These are phyloP conservation scores for Phytophthora constricta DNA, from an alignment of 352 stramenopile species.

Conservation along the genomic window DNA sequence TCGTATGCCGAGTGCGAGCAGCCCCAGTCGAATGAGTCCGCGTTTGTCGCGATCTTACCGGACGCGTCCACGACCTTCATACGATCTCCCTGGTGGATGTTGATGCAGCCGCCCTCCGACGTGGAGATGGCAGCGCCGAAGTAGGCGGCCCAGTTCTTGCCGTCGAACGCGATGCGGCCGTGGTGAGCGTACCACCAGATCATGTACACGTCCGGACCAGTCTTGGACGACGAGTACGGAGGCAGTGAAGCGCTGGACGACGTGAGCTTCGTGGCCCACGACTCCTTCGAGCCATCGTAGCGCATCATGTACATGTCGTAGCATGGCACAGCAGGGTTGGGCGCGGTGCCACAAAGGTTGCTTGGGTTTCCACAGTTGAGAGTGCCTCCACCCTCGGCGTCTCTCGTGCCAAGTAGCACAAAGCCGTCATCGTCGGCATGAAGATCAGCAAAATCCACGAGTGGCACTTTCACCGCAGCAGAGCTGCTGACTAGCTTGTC, in stretches of 20 bases:
- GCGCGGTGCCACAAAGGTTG: slow-evolving; percentile 52
- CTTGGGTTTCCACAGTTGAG: slow-evolving; percentile 55
- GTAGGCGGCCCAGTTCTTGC: slow-evolving; percentile 60
- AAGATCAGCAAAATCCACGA: slow-evolving; percentile 51
- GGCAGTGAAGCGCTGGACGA: slow-evolving; percentile 51
- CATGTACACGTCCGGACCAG: slow-evolving; percentile 51
- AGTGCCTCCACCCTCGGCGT: slow-evolving; percentile 43
- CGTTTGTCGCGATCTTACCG: slow-evolving; percentile 37
- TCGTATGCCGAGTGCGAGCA: slow-evolving; percentile 65
- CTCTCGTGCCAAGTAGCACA: slow-evolving; percentile 45
- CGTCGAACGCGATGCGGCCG: slow-evolving; percentile 57
- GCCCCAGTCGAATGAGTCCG: slow-evolving; percentile 53
- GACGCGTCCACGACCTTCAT: slow-evolving; percentile 55
- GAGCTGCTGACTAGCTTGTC: slow-evolving; percentile 44
- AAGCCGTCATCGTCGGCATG: slow-evolving; percentile 53
- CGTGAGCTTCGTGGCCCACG: slow-evolving; percentile 61
- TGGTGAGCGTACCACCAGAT: slow-evolving; percentile 70
- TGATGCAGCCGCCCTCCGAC: slow-evolving; percentile 55
- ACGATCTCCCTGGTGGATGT: slow-evolving; percentile 67
- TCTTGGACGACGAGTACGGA: slow-evolving; percentile 50
- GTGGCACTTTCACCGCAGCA: slow-evolving; percentile 28
- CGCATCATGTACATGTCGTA: slow-evolving; percentile 67
- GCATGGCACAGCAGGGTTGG: slow-evolving; percentile 37
- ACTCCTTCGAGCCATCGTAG: slow-evolving; percentile 51
- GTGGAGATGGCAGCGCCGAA: slow-evolving; percentile 55